These are phyloP conservation scores for Phialocephala subalpina DNA, from an alignment of 2,329 filamentous ascomycete species.

Conservation along the genomic window DNA sequence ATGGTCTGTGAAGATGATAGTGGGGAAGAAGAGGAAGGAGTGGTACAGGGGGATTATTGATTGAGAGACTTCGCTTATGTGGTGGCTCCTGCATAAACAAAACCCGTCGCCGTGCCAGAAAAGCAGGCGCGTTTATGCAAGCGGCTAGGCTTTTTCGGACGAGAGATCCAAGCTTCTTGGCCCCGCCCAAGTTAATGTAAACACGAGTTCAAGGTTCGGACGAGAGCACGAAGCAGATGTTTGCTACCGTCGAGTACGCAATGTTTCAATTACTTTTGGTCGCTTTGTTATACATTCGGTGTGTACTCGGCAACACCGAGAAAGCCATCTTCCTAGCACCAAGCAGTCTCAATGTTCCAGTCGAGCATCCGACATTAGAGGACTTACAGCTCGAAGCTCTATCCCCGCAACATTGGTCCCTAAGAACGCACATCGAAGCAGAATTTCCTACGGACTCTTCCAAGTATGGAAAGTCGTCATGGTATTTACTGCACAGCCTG, in stretches of 20 bases:
- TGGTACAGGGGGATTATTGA: constrained; percentile 34
- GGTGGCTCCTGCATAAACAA: constrained; percentile 34
- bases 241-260: background rate
- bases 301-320: constrained; percentile 77
- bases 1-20: constrained; percentile 34
- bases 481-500: constrained; percentile 80
- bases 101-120: constrained; percentile 15
- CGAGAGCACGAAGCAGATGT: background rate
- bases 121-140: constrained; percentile 17
- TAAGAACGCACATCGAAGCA: constrained; percentile 72
- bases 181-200: background rate
- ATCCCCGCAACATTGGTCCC: constrained; percentile 60
- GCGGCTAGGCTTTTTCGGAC: constrained; percentile 12
- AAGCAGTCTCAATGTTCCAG: constrained; percentile 60
- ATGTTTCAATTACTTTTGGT: constrained; percentile 32
- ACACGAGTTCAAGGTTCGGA: background rate
- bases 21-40: constrained; percentile 37
- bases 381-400: constrained; percentile 71
- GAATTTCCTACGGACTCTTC: constrained; percentile 67
- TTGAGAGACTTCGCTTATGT: constrained; percentile 35
- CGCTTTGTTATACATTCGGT: constrained; percentile 27
- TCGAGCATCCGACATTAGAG: constrained; percentile 62
- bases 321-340: constrained; percentile 90
- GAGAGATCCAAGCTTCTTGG: constrained; percentile 28
- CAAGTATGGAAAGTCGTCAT: constrained; percentile 70